Evolutionary conservation across 2,329 filamentous ascomycete species (phyloP).

Genomic region (Trematosphaeria pertusa): DNA sequence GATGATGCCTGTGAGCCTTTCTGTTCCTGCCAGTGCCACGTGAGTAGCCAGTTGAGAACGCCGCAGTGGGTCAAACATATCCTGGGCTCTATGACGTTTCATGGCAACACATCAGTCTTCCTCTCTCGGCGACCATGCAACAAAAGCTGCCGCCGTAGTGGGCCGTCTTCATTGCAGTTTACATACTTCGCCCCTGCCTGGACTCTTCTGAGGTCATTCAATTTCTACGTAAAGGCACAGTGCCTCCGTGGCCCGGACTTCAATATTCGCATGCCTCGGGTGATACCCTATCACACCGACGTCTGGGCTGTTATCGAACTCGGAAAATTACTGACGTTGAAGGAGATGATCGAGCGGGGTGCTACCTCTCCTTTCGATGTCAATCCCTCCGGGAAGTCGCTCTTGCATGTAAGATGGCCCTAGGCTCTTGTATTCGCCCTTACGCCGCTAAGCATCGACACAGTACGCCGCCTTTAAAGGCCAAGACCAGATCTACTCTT

Average conservation of each 20-base stretch:
- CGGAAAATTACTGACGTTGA: conserved; percentile 8
- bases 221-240: conserved; percentile 7
- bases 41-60: background rate
- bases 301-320: conserved; percentile 12
- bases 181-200: conserved; percentile 9
- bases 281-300: conserved; percentile 3
- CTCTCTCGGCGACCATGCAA: conserved; percentile 7
- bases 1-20: conserved; percentile 7
- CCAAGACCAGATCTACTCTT: conserved; percentile 8
- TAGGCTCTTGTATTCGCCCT: background rate
- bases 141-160: conserved; percentile 8
- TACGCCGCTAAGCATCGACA: background rate
- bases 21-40: conserved; percentile 14
- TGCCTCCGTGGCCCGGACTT: background rate
- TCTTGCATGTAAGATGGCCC: background rate
- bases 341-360: background rate
- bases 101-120: conserved; percentile 8
- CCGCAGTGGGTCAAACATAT: conserved; percentile 8
- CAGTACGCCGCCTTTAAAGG: conserved; percentile 13
- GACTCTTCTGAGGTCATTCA: conserved; percentile 3
- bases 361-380: conserved; percentile 7
- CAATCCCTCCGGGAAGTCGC: background rate
- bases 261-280: conserved; percentile 5
- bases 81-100: conserved; percentile 6
- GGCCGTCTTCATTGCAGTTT: conserved; percentile 5